These are phyloP conservation scores for Leishmania martiniquensis DNA, from an alignment of 208 protist genomes.

Conservation along the genomic window DNA sequence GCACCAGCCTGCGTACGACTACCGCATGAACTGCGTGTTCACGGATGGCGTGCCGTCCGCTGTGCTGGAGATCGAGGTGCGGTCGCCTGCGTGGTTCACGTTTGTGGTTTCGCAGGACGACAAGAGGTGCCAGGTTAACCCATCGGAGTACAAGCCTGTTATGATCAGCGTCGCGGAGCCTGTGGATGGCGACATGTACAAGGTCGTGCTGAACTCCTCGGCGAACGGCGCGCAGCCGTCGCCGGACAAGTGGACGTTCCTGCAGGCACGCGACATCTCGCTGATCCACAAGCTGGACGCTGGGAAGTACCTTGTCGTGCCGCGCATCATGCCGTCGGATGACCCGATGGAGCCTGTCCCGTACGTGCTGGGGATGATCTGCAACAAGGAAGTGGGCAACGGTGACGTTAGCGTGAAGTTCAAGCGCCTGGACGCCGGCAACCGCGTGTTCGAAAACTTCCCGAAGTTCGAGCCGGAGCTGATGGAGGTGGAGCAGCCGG, in stretches of 20 bases:
- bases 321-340: slow-evolving; percentile 55
- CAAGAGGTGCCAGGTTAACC: slow-evolving; percentile 48
- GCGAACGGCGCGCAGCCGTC: slow-evolving; percentile 60
- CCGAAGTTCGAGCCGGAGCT: slow-evolving; percentile 75
- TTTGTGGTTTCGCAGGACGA: slow-evolving; percentile 82
- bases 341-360: slow-evolving; percentile 38
- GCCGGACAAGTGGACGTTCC: slow-evolving; percentile 80
- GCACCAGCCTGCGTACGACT: slow-evolving; percentile 65
- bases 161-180: slow-evolving; percentile 84
- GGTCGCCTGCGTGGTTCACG: slow-evolving; percentile 64
- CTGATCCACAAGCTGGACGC: slow-evolving; percentile 72
- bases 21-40: slow-evolving; percentile 80
- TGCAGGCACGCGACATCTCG: slow-evolving; percentile 79
- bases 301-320: slow-evolving; percentile 74
- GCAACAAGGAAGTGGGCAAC: slow-evolving; percentile 53
- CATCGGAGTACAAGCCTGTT: slow-evolving; percentile 70
- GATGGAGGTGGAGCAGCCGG: slow-evolving; percentile 35
- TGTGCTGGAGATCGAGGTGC: slow-evolving; percentile 73
- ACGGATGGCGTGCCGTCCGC: slow-evolving; percentile 57
- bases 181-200: slow-evolving; percentile 47
- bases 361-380: slow-evolving; percentile 63
- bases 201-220: slow-evolving; percentile 77
- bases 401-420: slow-evolving; percentile 64
- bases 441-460: slow-evolving; percentile 84
- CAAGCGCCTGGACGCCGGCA: slow-evolving; percentile 57